Conservation (phyloP, 768 basidiomycete species). For the Pleurotus tuber-regium region DNA sequence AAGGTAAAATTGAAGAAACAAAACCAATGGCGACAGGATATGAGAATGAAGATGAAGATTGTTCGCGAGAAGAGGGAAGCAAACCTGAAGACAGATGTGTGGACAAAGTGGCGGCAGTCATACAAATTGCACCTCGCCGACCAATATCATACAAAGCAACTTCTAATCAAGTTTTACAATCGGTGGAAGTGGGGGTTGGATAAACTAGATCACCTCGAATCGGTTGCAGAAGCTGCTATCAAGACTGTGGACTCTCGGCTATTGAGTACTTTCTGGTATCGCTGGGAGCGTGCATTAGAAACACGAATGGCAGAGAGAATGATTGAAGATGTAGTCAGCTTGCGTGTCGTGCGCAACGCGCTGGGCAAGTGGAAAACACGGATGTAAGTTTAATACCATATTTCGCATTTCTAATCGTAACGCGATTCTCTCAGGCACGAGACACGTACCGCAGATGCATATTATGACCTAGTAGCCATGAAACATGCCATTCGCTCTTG, state of each 20-base stretch:
- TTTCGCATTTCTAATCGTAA: neutral
- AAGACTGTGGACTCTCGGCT: conserved; percentile 33
- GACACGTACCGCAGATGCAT: conserved; percentile 39
- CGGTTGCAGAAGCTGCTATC: conserved; percentile 47
- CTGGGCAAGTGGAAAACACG: conserved; percentile 58
- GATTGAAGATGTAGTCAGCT: conserved; percentile 40
- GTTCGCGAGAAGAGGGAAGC: conserved; percentile 55
- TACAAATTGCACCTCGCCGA: conserved; percentile 50
- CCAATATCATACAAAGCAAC: conserved; percentile 43
- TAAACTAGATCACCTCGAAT: conserved; percentile 41
- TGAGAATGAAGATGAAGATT: conserved; percentile 67
- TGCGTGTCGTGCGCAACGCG: conserved; percentile 45
- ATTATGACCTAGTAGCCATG: conserved; percentile 39
- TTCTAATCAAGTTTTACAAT: conserved; percentile 41
- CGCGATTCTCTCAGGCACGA: conserved; percentile 35
- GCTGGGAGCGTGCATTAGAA: conserved; percentile 51
- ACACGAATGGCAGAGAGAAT: conserved; percentile 43
- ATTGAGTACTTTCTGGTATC: conserved; percentile 46
- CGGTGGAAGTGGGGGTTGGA: conserved; percentile 53
- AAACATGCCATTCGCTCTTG: conserved; percentile 51
- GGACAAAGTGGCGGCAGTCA: conserved; percentile 65
- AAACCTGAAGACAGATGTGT: conserved; percentile 53
- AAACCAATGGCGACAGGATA: conserved; percentile 60
- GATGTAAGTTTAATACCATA: conserved; percentile 38
- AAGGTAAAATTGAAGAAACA: conserved; percentile 55